Evolutionary conservation across 2,329 filamentous ascomycete species (phyloP).

Genomic region (Pseudogymnoascus sp.): DNA sequence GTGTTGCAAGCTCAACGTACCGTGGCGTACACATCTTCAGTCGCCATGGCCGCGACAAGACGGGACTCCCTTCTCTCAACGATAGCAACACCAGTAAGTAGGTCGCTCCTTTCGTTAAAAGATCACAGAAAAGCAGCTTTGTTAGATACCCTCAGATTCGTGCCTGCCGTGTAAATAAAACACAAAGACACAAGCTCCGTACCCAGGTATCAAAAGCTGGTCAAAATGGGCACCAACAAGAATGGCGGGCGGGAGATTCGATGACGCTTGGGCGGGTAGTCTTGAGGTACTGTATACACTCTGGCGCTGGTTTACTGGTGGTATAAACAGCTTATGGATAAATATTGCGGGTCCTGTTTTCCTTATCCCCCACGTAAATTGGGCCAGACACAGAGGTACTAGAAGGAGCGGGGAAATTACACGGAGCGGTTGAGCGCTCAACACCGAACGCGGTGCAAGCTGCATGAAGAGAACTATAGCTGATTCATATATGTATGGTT

Average conservation of each 20-base stretch:
- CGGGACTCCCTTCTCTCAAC: neutral
- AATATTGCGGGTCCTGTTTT: slow-evolving; percentile 5
- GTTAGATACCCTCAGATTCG: neutral
- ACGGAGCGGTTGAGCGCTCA: slow-evolving; percentile 1
- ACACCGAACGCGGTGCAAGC: neutral
- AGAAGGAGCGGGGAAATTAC: slow-evolving; percentile 10
- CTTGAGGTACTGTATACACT: neutral
- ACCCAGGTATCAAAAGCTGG: neutral
- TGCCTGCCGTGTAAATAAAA: slow-evolving; percentile 8
- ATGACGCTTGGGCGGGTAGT: slow-evolving; percentile 10
- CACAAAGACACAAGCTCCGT: slow-evolving; percentile 6
- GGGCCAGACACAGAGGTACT: neutral
- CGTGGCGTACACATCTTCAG: slow-evolving; percentile 61
- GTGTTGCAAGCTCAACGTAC: slow-evolving; percentile 33
- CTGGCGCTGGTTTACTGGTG: neutral
- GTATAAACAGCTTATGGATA: slow-evolving; percentile 9
- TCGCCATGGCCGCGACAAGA: slow-evolving; percentile 32
- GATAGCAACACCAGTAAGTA: neutral
- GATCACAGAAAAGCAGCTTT: slow-evolving; percentile 11
- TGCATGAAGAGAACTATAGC: neutral
- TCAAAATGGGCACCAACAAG: neutral
- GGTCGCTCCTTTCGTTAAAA: neutral
- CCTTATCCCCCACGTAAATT: slow-evolving; percentile 9
- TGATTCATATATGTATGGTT: neutral
- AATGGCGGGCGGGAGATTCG: neutral